Percentiles rank a stretch among this genome's conserved stretches.
Evolutionary conservation across 129 eudicot genomes (phyloP).

Genomic region (Smallanthus sonchifolius): DNA sequence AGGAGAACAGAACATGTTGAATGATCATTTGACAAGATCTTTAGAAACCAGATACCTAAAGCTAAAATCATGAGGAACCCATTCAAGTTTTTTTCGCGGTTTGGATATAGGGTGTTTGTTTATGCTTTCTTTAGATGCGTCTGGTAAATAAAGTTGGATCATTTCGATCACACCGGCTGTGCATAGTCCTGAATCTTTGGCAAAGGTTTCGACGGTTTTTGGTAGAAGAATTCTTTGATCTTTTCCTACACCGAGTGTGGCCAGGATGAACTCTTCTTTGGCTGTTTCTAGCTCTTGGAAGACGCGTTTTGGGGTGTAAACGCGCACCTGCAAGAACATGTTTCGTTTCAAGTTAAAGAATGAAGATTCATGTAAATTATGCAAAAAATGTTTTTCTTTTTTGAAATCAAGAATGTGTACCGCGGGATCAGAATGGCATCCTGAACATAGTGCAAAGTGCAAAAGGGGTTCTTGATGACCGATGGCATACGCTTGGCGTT

Average conservation of each 20-base stretch:
- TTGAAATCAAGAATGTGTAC: constrained; percentile 36
- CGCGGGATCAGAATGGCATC: constrained; percentile 98
- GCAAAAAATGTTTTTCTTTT: background rate
- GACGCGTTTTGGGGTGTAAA: constrained; percentile 77
- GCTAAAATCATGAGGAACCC: constrained; percentile 71
- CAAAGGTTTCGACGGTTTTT: constrained; percentile 63
- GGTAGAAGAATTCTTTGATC: constrained; percentile 79
- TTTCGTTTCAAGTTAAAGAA: background rate
- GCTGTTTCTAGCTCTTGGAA: constrained; percentile 79
- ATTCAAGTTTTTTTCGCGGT: constrained; percentile 60
- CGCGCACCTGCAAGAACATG: constrained; percentile 60
- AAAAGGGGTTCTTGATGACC: constrained; percentile 84
- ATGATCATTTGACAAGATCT: constrained; percentile 58
- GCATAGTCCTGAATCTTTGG: constrained; percentile 77
- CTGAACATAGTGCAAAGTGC: constrained; percentile 85
- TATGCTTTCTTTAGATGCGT: constrained; percentile 53
- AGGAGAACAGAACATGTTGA: background rate
- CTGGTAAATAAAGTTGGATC: constrained; percentile 72
- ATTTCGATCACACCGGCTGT: constrained; percentile 63
- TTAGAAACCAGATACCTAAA: constrained; percentile 79
- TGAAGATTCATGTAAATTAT: background rate
- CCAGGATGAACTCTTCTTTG: constrained; percentile 88
- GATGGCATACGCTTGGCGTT: constrained; percentile 66
- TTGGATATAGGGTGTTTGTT: constrained; percentile 59
- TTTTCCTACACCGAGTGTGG: constrained; percentile 72